phyloP scores from a whole-genome alignment of 1,284 basidiomycete genomes.

The Heterobasidion irregulare region DNA sequence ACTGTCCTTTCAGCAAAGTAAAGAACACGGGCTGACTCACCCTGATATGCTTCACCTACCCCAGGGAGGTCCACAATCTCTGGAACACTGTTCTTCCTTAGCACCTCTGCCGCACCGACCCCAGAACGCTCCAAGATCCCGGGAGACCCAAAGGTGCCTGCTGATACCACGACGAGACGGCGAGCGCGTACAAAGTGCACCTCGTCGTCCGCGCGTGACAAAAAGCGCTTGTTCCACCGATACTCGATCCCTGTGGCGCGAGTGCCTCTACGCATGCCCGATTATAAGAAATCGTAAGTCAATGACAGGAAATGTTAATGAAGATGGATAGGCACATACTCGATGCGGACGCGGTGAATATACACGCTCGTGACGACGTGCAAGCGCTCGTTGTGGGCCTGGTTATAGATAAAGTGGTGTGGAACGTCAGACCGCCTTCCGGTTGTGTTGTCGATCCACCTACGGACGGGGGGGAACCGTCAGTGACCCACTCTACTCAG shows the following conservation, averaged over 20 bases:
- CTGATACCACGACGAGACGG: slow-evolving; percentile 38
- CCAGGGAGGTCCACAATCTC: slow-evolving; percentile 42
- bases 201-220: slow-evolving; percentile 13
- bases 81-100: slow-evolving; percentile 33
- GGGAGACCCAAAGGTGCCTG: slow-evolving; percentile 43
- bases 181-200: slow-evolving; percentile 24
- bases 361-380: slow-evolving; percentile 8
- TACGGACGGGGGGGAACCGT: not conserved
- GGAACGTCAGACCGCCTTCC: slow-evolving; percentile 9
- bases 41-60: slow-evolving; percentile 49
- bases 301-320: not conserved
- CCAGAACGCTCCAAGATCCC: slow-evolving; percentile 22
- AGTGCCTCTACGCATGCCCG: slow-evolving; percentile 25
- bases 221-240: slow-evolving; percentile 24
- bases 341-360: slow-evolving; percentile 11
- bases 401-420: slow-evolving; percentile 10
- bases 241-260: slow-evolving; percentile 53
- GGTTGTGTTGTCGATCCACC: slow-evolving; percentile 12
- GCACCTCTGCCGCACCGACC: slow-evolving; percentile 22
- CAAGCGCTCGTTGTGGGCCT: slow-evolving; percentile 3
- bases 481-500: not conserved
- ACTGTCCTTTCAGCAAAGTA: not conserved
- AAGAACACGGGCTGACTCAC: slow-evolving; percentile 17
- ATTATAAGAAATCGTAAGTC: not conserved
- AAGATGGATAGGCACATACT: not conserved